Evolutionary conservation across 192 early-diverging fungal genomes (phyloP).

Genomic region (Obelidium mucronatum): DNA sequence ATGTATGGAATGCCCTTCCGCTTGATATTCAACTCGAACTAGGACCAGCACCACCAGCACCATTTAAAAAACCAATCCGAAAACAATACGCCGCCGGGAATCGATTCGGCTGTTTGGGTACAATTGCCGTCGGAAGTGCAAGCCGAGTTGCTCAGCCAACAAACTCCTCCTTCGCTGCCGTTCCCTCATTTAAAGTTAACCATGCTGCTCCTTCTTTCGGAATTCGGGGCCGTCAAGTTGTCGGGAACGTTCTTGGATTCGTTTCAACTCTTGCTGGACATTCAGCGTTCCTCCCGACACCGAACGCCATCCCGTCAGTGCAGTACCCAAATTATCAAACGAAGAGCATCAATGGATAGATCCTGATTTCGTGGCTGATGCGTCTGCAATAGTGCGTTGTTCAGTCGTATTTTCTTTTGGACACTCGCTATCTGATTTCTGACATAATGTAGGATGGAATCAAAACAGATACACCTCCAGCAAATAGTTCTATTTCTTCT

Average conservation of each 20-base stretch:
- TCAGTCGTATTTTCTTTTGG: not conserved
- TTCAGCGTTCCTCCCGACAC: not conserved
- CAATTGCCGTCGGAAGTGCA: slow-evolving; percentile 11
- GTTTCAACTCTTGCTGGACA: not conserved
- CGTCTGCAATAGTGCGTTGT: slow-evolving; percentile 24
- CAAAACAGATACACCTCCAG: not conserved
- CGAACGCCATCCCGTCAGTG: not conserved
- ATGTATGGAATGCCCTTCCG: not conserved
- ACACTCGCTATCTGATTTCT: too few relatives aligned
- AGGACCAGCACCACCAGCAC: not conserved
- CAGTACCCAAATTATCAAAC: not conserved
- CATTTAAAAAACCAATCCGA: not conserved
- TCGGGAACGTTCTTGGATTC: too few relatives aligned
- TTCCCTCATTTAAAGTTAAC: too few relatives aligned
- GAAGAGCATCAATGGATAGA: slow-evolving; percentile 8
- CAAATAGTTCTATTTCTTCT: not conserved
- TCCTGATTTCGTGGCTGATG: slow-evolving; percentile 22
- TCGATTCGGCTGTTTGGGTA: slow-evolving; percentile 18
- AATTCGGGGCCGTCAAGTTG: not conserved
- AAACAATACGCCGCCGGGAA: not conserved
- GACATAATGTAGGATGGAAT: slow-evolving; percentile 2
- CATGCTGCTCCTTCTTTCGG: too few relatives aligned
- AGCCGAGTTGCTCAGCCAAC: not conserved
- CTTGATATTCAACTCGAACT: slow-evolving; percentile 4
- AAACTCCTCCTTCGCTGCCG: not conserved